Evolutionary conservation across 257 asterid species (phyloP).

Genomic region (Penstemon davidsonii): DNA sequence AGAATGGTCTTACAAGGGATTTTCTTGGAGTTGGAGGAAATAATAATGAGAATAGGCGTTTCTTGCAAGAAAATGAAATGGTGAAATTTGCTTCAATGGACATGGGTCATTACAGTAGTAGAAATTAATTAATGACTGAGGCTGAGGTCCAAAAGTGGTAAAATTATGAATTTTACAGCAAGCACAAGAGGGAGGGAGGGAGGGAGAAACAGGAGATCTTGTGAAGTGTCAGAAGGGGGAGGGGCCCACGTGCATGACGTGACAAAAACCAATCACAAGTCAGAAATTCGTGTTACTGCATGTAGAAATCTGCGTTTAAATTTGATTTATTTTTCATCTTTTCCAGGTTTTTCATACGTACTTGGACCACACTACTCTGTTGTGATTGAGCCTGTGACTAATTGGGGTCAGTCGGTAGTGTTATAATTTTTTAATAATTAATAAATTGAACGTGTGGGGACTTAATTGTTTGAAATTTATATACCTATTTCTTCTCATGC

Average conservation of each 20-base stretch:
- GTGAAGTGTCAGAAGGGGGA: slow-evolving; percentile 68
- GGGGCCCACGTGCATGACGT: slow-evolving; percentile 44
- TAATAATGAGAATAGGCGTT: slow-evolving; percentile 33
- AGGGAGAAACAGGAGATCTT: slow-evolving; percentile 55
- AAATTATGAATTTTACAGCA: neutral
- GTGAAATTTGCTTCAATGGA: slow-evolving; percentile 54
- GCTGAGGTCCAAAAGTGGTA: slow-evolving; percentile 9
- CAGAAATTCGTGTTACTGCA: slow-evolving; percentile 39
- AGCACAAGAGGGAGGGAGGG: slow-evolving; percentile 7
- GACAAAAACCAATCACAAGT: slow-evolving; percentile 55
- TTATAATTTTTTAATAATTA: slow-evolving; percentile 29
- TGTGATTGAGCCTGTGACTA: slow-evolving; percentile 38
- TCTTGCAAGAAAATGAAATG: slow-evolving; percentile 52
- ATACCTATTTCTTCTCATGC: slow-evolving; percentile 3
- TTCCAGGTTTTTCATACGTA: slow-evolving; percentile 27
- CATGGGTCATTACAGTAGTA: slow-evolving; percentile 46
- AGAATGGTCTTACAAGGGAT: slow-evolving; percentile 63
- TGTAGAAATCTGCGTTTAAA: slow-evolving; percentile 21
- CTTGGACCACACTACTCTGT: slow-evolving; percentile 37
- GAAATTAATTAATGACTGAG: slow-evolving; percentile 23
- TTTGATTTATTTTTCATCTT: neutral
- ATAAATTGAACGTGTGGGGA: slow-evolving; percentile 14
- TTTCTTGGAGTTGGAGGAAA: slow-evolving; percentile 73
- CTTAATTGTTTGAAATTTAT: slow-evolving; percentile 2
- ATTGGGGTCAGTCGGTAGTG: slow-evolving; percentile 30